A percentile compares a stretch with the other conserved stretches of the same genome.
phyloP scores from a whole-genome alignment of 2,329 filamentous ascomycete genomes.

The Fragosphaeria purpurea region DNA sequence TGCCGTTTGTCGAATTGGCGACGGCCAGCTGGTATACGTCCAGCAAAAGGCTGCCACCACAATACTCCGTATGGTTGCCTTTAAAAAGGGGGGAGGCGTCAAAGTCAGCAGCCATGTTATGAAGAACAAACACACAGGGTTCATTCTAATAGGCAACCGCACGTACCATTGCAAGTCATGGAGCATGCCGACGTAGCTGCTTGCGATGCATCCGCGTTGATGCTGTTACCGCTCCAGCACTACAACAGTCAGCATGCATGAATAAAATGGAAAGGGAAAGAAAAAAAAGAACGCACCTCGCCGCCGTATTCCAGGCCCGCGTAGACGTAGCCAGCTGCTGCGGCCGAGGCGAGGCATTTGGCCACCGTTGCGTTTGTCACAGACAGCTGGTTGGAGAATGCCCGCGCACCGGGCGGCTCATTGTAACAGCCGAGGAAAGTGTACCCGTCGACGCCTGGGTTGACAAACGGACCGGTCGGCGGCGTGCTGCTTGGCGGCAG shows the following conservation, averaged over 20 bases:
- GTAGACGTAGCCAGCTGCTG: constrained; percentile 28
- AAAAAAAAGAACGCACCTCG: constrained; percentile 20
- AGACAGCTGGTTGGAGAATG: constrained; percentile 10
- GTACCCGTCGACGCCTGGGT: constrained; percentile 23
- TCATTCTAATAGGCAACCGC: background rate
- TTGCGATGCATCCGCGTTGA: constrained; percentile 14
- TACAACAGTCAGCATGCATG: constrained; percentile 12
- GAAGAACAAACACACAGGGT: background rate
- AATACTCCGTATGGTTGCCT: constrained; percentile 13
- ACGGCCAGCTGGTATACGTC: constrained; percentile 11
- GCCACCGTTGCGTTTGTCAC: constrained; percentile 13
- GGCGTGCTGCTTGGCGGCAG: background rate
- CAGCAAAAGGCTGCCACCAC: constrained; percentile 10
- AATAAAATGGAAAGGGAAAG: background rate
- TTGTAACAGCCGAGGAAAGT: constrained; percentile 25
- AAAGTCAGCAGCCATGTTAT: background rate
- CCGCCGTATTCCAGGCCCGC: constrained; percentile 43
- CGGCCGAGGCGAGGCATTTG: constrained; percentile 11
- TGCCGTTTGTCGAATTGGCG: background rate
- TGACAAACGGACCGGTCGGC: constrained; percentile 19
- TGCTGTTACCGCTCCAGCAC: constrained; percentile 13
- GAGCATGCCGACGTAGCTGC: constrained; percentile 18
- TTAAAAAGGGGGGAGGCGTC: background rate
- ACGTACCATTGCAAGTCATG: constrained; percentile 16
- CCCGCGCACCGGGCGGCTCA: constrained; percentile 14